Conservation (phyloP, 805 yeast species). For the Candida suzukii region DNA sequence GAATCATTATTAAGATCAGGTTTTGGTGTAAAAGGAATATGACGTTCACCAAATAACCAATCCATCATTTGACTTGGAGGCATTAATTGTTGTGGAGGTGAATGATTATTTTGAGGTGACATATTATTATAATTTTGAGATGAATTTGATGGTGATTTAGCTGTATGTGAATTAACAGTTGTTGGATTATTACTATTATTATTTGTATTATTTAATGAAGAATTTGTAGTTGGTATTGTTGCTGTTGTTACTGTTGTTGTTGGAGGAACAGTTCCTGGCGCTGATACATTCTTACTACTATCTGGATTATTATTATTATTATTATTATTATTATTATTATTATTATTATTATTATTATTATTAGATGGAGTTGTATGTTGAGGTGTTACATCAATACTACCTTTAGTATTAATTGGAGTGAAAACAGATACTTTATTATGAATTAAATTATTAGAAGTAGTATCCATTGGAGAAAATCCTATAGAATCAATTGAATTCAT, state of each 20-base stretch:
- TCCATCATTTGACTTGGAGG: conserved; percentile 27
- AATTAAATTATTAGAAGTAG: background rate
- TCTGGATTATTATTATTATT: no score
- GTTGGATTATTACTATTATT: background rate
- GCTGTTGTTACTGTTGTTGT: no score
- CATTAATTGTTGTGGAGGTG: conserved; percentile 7
- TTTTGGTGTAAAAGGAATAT: conserved; percentile 1
- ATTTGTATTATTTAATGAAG: no score
- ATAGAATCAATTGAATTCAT: background rate
- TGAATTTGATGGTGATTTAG: background rate
- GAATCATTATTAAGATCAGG: background rate
- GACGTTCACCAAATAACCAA: conserved; percentile 18
- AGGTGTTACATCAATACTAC: no score
- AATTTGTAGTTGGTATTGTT: no score
- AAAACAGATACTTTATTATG: background rate
- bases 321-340: no score
- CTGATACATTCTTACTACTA: no score
- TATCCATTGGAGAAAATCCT: background rate
- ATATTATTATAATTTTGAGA: background rate
- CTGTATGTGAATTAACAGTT: background rate
- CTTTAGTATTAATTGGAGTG: background rate
- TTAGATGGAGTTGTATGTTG: no score
- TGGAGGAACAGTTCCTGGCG: no score
- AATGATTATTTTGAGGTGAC: background rate
- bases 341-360: no score